Conservation (phyloP, 306 rosid species). For the Betula pendula region DNA sequence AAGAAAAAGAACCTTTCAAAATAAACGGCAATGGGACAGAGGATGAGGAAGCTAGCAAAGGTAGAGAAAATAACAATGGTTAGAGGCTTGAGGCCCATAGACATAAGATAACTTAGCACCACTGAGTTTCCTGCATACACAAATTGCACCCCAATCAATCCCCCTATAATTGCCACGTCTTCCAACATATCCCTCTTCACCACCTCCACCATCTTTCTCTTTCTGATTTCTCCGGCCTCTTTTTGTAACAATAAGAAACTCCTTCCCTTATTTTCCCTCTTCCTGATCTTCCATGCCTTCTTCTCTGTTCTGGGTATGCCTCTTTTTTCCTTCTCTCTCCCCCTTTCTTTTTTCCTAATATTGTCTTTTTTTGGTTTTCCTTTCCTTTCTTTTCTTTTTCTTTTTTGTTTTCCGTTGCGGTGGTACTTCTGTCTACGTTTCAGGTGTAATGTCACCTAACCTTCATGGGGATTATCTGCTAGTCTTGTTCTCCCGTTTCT, state of each 20-base stretch:
- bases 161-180: constrained; percentile 51
- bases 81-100: constrained; percentile 60
- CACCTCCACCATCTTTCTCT: constrained; percentile 7
- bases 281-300: not conserved
- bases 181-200: constrained; percentile 34
- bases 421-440: too few relatives aligned
- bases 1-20: constrained; percentile 63
- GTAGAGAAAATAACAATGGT: constrained; percentile 63
- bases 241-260: too few relatives aligned
- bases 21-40: constrained; percentile 63
- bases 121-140: constrained; percentile 69
- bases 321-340: too few relatives aligned
- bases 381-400: too few relatives aligned
- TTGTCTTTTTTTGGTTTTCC: not conserved
- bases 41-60: constrained; percentile 60
- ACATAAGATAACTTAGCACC: constrained; percentile 56
- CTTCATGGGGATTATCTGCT: too few relatives aligned
- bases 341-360: too few relatives aligned
- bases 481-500: too few relatives aligned
- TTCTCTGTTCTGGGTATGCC: not conserved
- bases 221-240: too few relatives aligned
- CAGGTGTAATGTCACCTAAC: too few relatives aligned
- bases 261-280: too few relatives aligned
- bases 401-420: too few relatives aligned
- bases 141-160: constrained; percentile 62